These are phyloP conservation scores for Vitis hybrid DNA, from an alignment of 177 flowering plant species.

Conservation along the genomic window DNA sequence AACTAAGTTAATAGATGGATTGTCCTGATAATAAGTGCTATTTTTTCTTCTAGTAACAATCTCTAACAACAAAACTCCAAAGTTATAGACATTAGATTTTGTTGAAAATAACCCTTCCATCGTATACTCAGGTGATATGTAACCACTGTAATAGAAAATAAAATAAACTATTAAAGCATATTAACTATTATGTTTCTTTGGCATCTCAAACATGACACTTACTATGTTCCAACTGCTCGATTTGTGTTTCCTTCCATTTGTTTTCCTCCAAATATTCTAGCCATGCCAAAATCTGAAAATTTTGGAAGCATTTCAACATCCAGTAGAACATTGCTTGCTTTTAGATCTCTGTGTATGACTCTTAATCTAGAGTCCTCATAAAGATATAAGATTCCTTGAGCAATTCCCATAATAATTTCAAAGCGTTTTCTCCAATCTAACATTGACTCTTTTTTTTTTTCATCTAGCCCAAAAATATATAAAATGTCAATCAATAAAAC, in stretches of 20 bases:
- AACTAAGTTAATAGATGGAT: conserved; percentile 16
- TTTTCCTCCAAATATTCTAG: conserved; percentile 1
- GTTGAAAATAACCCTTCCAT: no score
- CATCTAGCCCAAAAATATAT: not conserved
- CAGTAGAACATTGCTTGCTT: not conserved
- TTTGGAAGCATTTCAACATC: not conserved
- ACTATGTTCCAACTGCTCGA: not conserved
- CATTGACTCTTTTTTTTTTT: no score
- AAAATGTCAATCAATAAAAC: not conserved
- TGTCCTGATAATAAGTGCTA: no score
- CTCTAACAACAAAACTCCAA: no score
- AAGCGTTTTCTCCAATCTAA: not conserved
- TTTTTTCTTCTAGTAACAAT: no score
- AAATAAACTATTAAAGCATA: no score
- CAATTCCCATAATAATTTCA: conserved; percentile 2
- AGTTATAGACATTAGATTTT: no score
- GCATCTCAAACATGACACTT: no score
- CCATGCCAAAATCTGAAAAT: conserved; percentile 1
- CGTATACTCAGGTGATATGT: no score
- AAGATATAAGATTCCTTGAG: conserved; percentile 1
- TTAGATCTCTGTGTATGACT: no score
- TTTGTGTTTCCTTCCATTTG: not conserved
- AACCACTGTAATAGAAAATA: no score
- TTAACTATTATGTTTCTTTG: no score
- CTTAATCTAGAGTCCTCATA: not conserved